Evolutionary conservation across 306 rosid species (phyloP).

Genomic region (Pueraria montana): DNA sequence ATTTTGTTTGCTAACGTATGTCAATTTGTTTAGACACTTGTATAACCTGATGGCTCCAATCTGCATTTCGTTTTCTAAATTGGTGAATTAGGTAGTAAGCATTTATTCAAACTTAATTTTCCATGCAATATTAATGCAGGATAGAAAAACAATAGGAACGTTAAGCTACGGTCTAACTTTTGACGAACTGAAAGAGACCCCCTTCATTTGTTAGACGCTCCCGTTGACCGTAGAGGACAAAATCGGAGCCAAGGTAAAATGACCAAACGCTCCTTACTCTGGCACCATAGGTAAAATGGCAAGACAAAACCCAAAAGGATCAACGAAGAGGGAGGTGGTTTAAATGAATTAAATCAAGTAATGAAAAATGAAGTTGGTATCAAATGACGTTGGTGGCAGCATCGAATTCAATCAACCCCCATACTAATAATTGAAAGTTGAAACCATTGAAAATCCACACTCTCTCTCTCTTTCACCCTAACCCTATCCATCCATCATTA

Average conservation of each 20-base stretch:
- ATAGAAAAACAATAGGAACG: constrained; percentile 7
- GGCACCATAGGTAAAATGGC: neutral
- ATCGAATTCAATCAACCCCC: neutral
- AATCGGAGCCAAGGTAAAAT: neutral
- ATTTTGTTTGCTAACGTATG: neutral
- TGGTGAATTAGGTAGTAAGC: neutral
- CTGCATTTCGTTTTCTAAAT: neutral
- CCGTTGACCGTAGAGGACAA: neutral
- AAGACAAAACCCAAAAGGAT: neutral
- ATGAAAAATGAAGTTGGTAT: neutral
- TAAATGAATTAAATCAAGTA: neutral
- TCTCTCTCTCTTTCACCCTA: neutral
- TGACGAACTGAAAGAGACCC: neutral
- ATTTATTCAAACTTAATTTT: neutral
- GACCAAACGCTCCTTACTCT: neutral
- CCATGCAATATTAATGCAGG: neutral
- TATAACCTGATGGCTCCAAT: neutral
- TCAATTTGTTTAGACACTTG: neutral
- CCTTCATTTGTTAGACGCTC: neutral
- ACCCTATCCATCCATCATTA: neutral
- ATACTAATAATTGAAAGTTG: no score
- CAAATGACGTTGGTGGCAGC: neutral
- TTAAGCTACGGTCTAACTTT: neutral
- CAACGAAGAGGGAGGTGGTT: neutral
- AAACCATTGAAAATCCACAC: neutral